Percentiles rank a stretch among this genome's conserved stretches.
Evolutionary conservation across 1,284 basidiomycete species (phyloP).

Genomic region (Austroboletus rostrupii): DNA sequence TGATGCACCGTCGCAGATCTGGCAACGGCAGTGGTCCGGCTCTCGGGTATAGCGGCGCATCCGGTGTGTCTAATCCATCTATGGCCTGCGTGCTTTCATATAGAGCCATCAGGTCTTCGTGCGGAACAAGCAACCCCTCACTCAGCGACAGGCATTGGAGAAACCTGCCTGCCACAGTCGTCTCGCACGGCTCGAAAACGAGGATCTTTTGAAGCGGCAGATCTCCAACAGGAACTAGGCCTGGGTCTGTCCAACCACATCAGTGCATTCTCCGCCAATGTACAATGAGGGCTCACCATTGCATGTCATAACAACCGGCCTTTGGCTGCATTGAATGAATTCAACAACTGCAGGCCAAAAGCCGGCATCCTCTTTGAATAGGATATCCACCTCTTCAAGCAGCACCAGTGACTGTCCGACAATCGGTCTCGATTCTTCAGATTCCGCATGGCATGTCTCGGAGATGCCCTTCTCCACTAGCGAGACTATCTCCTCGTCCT

Average conservation of each 20-base stretch:
- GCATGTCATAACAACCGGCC: slow-evolving; percentile 90
- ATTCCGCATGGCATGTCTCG: slow-evolving; percentile 8
- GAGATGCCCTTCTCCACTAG: slow-evolving; percentile 1
- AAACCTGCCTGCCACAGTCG: slow-evolving; percentile 63
- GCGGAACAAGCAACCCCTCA: slow-evolving; percentile 49
- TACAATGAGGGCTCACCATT: slow-evolving; percentile 61
- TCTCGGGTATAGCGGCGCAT: slow-evolving; percentile 37
- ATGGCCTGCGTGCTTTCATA: slow-evolving; percentile 32
- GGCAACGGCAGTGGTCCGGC: slow-evolving; percentile 34
- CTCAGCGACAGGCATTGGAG: slow-evolving; percentile 61
- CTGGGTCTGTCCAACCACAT: slow-evolving; percentile 51
- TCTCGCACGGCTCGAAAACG: slow-evolving; percentile 59
- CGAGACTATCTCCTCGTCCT: background rate
- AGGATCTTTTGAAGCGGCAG: slow-evolving; percentile 79
- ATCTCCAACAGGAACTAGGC: slow-evolving; percentile 63
- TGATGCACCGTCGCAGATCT: slow-evolving; percentile 62
- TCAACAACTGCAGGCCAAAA: slow-evolving; percentile 88
- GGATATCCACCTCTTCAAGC: slow-evolving; percentile 94
- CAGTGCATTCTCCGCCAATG: slow-evolving; percentile 9
- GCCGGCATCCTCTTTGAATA: slow-evolving; percentile 85
- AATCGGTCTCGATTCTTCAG: slow-evolving; percentile 16
- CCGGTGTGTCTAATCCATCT: slow-evolving; percentile 25
- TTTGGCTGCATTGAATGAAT: slow-evolving; percentile 75
- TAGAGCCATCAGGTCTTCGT: slow-evolving; percentile 35
- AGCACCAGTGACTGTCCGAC: slow-evolving; percentile 85